Evolutionary conservation across 129 eudicot genomes (phyloP), one percentile per base, ranked within the genome.

Genomic region (Tanacetum coccineum): DNA sequence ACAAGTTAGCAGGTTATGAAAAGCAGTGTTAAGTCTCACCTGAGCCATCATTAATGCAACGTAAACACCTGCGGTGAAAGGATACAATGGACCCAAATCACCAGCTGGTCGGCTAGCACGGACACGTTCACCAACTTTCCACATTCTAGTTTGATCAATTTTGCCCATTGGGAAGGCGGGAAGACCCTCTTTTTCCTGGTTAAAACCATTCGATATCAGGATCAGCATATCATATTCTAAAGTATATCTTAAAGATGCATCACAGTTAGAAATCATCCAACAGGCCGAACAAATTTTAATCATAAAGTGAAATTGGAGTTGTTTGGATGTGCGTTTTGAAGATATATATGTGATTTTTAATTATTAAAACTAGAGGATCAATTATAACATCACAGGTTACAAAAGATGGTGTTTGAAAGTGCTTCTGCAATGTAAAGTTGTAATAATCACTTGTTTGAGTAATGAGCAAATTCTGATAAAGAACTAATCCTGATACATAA

Each of bases 91-190:
- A 39, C 98, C 98, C 53, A 93, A 67, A 73, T 93, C 98, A 72
- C 95, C 96, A 0, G 81, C 82, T 18, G 95, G 91, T 0, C 98
- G 85, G 47, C 62, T 39, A 19, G 98, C 85, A 59, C 98, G 83
- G 1, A 93, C 98, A 1, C 82, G 78, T 56, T 93, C 98, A 49
- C 98, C 98, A 17, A 88, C 96, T 64, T 88, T 88, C 98, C 98
- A 93, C 98, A 93, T 93, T 48, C 95, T 70, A 25, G 98, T 93
- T 71, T 86, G 95, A 73, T 93, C 98, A 28, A 93, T 93, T 50
- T 93, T 93, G 18, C 98, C 98, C 98, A 93, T 93, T n/a, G 98
- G 98, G 76, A 93, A 93, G 32, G 98, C 96, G 9, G 98, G 98
- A n/a, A 93, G 70, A 12, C 98, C 98, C 46, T 93, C 98, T 62